Percentiles rank a stretch among this genome's conserved stretches.
Conservation (phyloP, 495 filamentous ascomycete genomes). For the Peziza echinospora region DNA sequence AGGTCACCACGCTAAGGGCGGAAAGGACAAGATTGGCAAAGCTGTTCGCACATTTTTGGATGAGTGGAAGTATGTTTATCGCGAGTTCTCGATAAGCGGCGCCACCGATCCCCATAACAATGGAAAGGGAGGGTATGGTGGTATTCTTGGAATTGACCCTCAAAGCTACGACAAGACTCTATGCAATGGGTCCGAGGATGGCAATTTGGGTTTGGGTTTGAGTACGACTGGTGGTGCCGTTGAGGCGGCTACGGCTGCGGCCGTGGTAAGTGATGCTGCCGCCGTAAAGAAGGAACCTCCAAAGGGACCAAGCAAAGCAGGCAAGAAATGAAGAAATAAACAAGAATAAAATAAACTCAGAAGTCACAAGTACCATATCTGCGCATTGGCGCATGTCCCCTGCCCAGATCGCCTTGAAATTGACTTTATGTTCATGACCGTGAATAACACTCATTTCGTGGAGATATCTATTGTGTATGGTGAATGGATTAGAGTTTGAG, state of each 20-base stretch:
- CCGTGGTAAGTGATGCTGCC: not conserved
- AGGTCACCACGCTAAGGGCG: conserved; percentile 93
- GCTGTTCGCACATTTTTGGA: conserved; percentile 75
- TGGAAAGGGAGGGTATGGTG: conserved; percentile 72
- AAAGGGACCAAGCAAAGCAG: not conserved
- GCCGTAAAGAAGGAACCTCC: conserved; percentile 1
- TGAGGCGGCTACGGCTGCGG: not conserved
- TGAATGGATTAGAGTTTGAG: no score
- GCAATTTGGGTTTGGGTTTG: not conserved
- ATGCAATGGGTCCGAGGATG: conserved; percentile 7
- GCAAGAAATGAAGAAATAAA: not conserved
- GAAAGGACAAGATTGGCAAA: conserved; percentile 96
- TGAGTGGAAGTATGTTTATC: conserved; percentile 87
- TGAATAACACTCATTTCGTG: no score
- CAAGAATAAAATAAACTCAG: not conserved
- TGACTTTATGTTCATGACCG: no score
- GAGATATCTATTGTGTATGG: no score
- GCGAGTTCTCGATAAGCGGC: conserved; percentile 87
- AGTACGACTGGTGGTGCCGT: not conserved
- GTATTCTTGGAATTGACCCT: conserved; percentile 84
- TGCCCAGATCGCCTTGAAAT: no score
- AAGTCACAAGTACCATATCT: no score
- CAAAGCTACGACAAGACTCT: conserved; percentile 63
- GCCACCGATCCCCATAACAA: not conserved
- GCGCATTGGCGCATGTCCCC: no score